A percentile compares a stretch with the other conserved stretches of the same genome.
Evolutionary conservation across 2,329 filamentous ascomycete species (phyloP).

Genomic region (Aspergillus pseudoviridinutans): DNA sequence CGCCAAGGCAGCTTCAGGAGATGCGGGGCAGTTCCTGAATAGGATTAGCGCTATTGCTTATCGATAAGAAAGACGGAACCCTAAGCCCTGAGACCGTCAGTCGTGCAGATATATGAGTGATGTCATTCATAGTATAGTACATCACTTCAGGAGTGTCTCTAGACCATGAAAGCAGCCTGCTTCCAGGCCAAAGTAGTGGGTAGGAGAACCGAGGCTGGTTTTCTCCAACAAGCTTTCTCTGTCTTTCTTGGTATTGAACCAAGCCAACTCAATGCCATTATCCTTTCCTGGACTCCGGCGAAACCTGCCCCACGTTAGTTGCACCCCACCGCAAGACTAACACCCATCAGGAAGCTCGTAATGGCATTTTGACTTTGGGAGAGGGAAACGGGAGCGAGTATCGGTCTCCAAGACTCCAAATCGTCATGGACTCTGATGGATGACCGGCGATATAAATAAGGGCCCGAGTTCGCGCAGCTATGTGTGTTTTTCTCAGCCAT

Average conservation of each 20-base stretch:
- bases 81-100: slow-evolving; percentile 4
- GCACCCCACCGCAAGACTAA: not conserved
- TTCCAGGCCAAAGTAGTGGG: not conserved
- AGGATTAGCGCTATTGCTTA: slow-evolving; percentile 13
- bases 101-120: not conserved
- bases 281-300: not conserved
- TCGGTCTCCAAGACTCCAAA: not conserved
- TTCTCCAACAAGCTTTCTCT: not conserved
- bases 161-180: too few species aligned
- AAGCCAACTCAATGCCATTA: not conserved
- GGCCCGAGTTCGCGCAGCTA: not conserved
- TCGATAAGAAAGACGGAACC: slow-evolving; percentile 20
- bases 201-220: not conserved
- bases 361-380: not conserved
- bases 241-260: not conserved
- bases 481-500: not conserved
- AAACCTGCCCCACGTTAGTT: not conserved
- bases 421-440: not conserved
- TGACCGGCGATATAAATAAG: not conserved
- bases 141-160: too few species aligned
- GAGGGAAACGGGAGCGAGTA: not conserved
- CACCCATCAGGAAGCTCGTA: not conserved
- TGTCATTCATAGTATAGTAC: not conserved
- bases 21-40: slow-evolving; percentile 14
- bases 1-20: slow-evolving; percentile 6